Evolutionary conservation across 768 basidiomycete species (phyloP).

Genomic region (Lentinula edodes): DNA sequence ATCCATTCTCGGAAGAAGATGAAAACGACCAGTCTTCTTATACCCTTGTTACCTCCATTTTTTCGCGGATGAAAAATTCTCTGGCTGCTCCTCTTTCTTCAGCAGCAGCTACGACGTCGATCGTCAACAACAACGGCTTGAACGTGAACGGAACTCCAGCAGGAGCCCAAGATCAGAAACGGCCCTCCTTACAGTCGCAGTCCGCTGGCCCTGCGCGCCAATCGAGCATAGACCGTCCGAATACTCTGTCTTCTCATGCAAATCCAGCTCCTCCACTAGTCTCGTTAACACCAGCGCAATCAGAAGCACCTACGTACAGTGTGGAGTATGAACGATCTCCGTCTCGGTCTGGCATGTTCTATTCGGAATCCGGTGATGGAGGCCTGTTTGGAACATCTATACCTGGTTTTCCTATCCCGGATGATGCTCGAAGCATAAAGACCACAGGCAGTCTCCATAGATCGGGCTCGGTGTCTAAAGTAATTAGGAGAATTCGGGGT

Average conservation of each 20-base stretch:
- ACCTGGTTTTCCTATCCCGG: conserved; percentile 89
- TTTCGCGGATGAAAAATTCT: conserved; percentile 78
- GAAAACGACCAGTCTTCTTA: conserved; percentile 87
- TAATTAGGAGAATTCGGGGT: conserved; percentile 84
- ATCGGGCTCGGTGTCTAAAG: conserved; percentile 84
- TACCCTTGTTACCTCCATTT: conserved; percentile 73
- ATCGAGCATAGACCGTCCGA: conserved; percentile 48
- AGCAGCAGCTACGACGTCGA: conserved; percentile 31
- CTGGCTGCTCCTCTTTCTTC: conserved; percentile 63
- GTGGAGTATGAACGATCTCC: conserved; percentile 58
- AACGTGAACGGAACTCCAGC: conserved; percentile 9
- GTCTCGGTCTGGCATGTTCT: conserved; percentile 43
- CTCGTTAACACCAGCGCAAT: conserved; percentile 80
- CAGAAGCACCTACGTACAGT: conserved; percentile 68
- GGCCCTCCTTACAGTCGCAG: conserved; percentile 45
- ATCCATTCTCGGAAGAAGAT: conserved; percentile 90
- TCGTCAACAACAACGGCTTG: conserved; percentile 24
- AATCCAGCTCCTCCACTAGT: conserved; percentile 77
- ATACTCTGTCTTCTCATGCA: conserved; percentile 45
- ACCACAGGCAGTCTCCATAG: conserved; percentile 63
- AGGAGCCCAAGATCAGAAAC: conserved; percentile 43
- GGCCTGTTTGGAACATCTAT: conserved; percentile 67
- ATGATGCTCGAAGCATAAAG: conserved; percentile 84
- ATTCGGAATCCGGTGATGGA: conserved; percentile 51
- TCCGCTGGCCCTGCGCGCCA: conserved; percentile 45